Conservation (phyloP, 176 grass and related monocot species). For the Paspalum notatum region DNA sequence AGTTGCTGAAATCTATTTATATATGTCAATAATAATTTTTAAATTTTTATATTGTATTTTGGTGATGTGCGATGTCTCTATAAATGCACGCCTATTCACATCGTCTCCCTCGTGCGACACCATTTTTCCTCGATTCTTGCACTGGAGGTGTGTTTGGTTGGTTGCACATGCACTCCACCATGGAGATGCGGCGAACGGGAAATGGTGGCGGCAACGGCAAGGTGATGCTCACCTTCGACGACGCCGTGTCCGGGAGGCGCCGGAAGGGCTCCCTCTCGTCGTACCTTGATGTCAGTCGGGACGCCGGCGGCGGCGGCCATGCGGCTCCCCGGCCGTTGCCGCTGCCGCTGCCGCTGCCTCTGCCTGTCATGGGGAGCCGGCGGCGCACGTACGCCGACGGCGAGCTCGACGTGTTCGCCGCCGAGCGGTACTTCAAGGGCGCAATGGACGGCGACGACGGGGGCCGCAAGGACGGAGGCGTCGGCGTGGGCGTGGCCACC, state of each 20-base stretch:
- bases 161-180: not conserved
- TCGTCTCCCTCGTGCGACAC: not conserved
- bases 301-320: not conserved
- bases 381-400: conserved; percentile 54
- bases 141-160: not conserved
- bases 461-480: not conserved
- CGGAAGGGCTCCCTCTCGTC: conserved; percentile 48
- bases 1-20: not conserved
- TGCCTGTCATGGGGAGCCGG: conserved; percentile 30
- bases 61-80: conserved; percentile 21
- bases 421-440: conserved; percentile 76
- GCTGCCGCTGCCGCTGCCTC: conserved; percentile 17
- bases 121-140: conserved; percentile 1
- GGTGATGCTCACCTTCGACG: conserved; percentile 34
- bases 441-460: conserved; percentile 24
- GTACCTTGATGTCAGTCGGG: conserved; percentile 42
- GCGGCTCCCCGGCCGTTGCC: not conserved
- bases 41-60: not conserved
- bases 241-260: conserved; percentile 16
- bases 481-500: not conserved
- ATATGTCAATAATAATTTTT: not conserved
- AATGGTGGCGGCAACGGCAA: conserved; percentile 31
- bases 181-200: conserved; percentile 34
- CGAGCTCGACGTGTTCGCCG: conserved; percentile 79
- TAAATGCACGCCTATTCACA: conserved; percentile 27